Base-by-base conservation (phyloP, 352 stramenopile genomes). In the Phytopythium chamaehyphon region DNA sequence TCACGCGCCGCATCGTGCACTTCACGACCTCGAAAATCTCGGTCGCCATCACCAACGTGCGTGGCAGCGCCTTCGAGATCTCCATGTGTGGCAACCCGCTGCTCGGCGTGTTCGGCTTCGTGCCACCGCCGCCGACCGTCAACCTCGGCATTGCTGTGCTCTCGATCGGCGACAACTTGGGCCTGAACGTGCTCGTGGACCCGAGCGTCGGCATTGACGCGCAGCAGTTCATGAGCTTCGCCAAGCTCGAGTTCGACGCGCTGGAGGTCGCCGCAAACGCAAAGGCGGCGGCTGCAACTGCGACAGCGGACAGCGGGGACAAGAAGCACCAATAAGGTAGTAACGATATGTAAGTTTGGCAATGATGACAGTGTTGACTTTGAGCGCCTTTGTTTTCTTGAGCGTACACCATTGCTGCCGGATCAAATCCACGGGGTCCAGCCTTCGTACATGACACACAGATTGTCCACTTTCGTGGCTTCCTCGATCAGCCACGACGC, bases 371-470 rank as follows among this genome's bases (percentile, higher is more conserved):
- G 6, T 16, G 38, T 33, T 23, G 21, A n/a, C n/a, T 1, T 15
- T 37, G 23, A 7, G 23, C 5, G 16, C 28, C 5, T 33, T 33
- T 33, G n/a, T n/a, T n/a, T n/a, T n/a, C n/a, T n/a, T n/a, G n/a
- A n/a, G n/a, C 5, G 28, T 33, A 9, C 28, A 33, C 5, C 28
- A 9, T 9, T 10, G 28, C 28, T 9, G 9, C 9, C 9, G 28
- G 28, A 33, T 79, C 72, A 95, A 51, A 95, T 95, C 84, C 84
- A 95, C 18, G 84, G 83, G 3, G 83, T 95, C 84, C 84, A 95
- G 19, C 84, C 84, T 74, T 95, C 84, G 55, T 95, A 95, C 84
- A 95, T 95, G 47, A 89, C 71, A 38, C 80, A 91, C 5, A 95
- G 62, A 51, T 95, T 95, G 65, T 95, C 83, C 0, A 69, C 69